Conservation (phyloP, 192 early-diverging fungal genomes). For the Entomortierella parvispora region DNA sequence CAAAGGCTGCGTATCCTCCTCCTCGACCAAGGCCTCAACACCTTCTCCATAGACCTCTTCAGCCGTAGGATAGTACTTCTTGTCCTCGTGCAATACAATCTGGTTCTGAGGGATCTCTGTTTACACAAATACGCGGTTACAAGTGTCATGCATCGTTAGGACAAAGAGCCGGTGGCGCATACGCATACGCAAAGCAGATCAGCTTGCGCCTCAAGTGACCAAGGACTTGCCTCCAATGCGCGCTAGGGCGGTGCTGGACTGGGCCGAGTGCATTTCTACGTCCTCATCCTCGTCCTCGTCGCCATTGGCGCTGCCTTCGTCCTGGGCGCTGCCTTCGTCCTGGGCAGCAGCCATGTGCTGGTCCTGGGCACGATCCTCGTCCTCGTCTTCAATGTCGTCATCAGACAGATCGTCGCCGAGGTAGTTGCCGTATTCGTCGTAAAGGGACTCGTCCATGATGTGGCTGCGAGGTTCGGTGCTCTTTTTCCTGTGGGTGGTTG, state of each 20-base stretch:
- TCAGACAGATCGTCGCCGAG: slow-evolving; percentile 94
- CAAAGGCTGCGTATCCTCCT: slow-evolving; percentile 97
- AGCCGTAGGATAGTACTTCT: slow-evolving; percentile 98
- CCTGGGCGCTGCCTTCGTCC: slow-evolving; percentile 61
- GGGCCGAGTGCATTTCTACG: slow-evolving; percentile 29
- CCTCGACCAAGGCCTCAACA: slow-evolving; percentile 96
- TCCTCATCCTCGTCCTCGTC: slow-evolving; percentile 58
- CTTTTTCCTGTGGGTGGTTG: not conserved
- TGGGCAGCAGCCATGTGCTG: slow-evolving; percentile 51
- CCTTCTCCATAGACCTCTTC: slow-evolving; percentile 95
- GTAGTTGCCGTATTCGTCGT: slow-evolving; percentile 98
- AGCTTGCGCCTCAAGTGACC: no score
- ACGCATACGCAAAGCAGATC: no score
- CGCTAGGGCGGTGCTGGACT: slow-evolving; percentile 64
- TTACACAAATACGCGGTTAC: no score
- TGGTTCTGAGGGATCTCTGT: slow-evolving; percentile 72
- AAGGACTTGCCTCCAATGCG: slow-evolving; percentile 68
- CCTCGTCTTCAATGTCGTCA: slow-evolving; percentile 67
- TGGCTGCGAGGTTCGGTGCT: slow-evolving; percentile 4
- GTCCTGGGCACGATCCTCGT: slow-evolving; percentile 35
- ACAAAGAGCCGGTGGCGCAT: slow-evolving; percentile 4
- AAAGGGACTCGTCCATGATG: slow-evolving; percentile 81
- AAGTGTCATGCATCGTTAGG: no score
- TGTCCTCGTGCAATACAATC: slow-evolving; percentile 97
- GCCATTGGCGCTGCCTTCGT: slow-evolving; percentile 60